A percentile compares a stretch with the other conserved stretches of the same genome.
Conservation (phyloP, 2,329 filamentous ascomycete genomes). For the Colletotrichum sp. region DNA sequence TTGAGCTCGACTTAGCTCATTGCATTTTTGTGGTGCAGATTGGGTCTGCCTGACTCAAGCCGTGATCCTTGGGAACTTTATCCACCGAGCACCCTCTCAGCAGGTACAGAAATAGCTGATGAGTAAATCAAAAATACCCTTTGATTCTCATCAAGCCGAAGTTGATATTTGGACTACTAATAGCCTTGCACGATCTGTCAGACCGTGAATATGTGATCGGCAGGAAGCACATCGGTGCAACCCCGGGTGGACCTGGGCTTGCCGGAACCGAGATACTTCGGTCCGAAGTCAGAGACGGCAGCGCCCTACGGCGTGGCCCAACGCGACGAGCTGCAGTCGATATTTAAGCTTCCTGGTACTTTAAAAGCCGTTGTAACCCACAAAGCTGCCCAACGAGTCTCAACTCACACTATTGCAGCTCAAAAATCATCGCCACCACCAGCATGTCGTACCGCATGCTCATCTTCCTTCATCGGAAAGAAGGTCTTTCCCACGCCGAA, state of each 20-base stretch:
- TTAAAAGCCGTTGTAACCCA: background rate
- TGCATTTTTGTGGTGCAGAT: background rate
- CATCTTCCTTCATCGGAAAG: slow-evolving; percentile 23
- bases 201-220: background rate
- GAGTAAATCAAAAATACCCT: background rate
- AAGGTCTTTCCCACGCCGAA: slow-evolving; percentile 25
- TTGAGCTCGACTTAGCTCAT: accelerated
- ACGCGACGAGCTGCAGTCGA: too few species aligned
- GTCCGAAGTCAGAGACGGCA: background rate
- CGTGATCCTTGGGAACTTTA: background rate
- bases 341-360: background rate
- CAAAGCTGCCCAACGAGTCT: background rate
- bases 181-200: too few species aligned
- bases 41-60: background rate
- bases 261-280: background rate
- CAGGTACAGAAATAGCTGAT: background rate
- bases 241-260: background rate
- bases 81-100: background rate
- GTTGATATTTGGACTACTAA: too few species aligned
- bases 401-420: background rate
- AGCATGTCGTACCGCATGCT: slow-evolving; percentile 14
- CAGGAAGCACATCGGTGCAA: too few species aligned
- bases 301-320: background rate
- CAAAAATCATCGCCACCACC: background rate
- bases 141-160: background rate